phyloP scores from a whole-genome alignment of 2,329 filamentous ascomycete species.

The Bretziella fagacearum region DNA sequence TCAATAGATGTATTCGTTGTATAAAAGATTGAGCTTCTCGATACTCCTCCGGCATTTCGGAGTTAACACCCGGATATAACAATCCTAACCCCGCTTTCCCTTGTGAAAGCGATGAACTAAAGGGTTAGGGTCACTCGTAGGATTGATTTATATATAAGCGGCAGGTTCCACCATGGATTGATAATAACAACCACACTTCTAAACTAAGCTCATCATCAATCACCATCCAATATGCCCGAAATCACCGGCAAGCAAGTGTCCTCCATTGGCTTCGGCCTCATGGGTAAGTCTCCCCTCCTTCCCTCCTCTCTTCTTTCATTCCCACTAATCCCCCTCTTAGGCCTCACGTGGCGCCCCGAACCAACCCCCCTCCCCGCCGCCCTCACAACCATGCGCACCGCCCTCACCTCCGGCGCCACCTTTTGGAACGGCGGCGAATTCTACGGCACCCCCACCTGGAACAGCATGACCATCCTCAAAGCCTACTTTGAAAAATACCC shows the following conservation, averaged over 20 bases:
- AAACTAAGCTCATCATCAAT: too few species aligned
- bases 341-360: slow-evolving; percentile 28
- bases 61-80: too few species aligned
- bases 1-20: too few species aligned
- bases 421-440: slow-evolving; percentile 49
- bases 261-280: slow-evolving; percentile 36
- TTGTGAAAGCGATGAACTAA: too few species aligned
- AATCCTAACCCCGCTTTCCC: too few species aligned
- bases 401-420: slow-evolving; percentile 29
- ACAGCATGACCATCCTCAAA: slow-evolving; percentile 41
- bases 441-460: slow-evolving; percentile 42
- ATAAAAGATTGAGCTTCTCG: too few species aligned
- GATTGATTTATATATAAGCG: too few species aligned
- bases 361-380: slow-evolving; percentile 29
- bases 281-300: slow-evolving; percentile 25
- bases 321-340: slow-evolving; percentile 17
- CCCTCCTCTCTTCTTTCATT: background rate
- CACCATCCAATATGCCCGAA: too few species aligned
- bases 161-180: too few species aligned
- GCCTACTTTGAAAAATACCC: slow-evolving; percentile 48
- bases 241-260: slow-evolving; percentile 30
- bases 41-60: too few species aligned
- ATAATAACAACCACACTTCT: too few species aligned
- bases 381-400: slow-evolving; percentile 38
- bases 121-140: too few species aligned